Base-by-base conservation (phyloP, 2,329 filamentous ascomycete genomes). In the Aspergillus persii region DNA sequence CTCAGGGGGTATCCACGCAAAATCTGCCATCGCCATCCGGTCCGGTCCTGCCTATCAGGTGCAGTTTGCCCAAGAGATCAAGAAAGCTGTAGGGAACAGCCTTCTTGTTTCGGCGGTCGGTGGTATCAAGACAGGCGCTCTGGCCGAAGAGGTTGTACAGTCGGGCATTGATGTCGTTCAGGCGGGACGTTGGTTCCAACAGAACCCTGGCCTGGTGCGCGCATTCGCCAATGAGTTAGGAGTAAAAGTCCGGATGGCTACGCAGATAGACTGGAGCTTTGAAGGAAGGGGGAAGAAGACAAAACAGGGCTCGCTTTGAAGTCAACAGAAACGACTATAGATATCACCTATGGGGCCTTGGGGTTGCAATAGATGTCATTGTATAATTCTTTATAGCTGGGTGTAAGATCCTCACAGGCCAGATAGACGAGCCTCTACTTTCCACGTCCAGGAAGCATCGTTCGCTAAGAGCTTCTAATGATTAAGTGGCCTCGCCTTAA, bases 171-270 rank as follows among this genome's bases (percentile, higher is more conserved):
- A 87, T 67, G 72, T 81, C 0, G 74, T 81, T 5, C 74, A 80
- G 30, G 78, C 78, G 0, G 84, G 83, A 0, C 77, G 85, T 1
- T 73, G 77, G 73, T 87, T 87, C 66, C 83, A 83, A 71, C 84
- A 85, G 74, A 83, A 86, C 62, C 84, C 85, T 0, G 82, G 81
- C 0, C 65, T 86, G 18, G 83, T 86, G 0, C 84, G 81, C 76
- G 65, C 72, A 2, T 86, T 80, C 76, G 84, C 84, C 1, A 80
- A 85, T 53, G 84, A 86, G 15, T 68, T 86, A 29, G 76, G 74
- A 0, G 71, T 79, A 0, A 64, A 76, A 6, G 78, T 85, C 27
- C 72, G 78, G 41, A 67, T 82, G 57, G 80, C 83, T 0, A 77
- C 55, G 2, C 58, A 64, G 54, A 63, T 64, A 18, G 58, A 61